phyloP scores from a whole-genome alignment of 768 basidiomycete species.

The Cytidiella melzeri region DNA sequence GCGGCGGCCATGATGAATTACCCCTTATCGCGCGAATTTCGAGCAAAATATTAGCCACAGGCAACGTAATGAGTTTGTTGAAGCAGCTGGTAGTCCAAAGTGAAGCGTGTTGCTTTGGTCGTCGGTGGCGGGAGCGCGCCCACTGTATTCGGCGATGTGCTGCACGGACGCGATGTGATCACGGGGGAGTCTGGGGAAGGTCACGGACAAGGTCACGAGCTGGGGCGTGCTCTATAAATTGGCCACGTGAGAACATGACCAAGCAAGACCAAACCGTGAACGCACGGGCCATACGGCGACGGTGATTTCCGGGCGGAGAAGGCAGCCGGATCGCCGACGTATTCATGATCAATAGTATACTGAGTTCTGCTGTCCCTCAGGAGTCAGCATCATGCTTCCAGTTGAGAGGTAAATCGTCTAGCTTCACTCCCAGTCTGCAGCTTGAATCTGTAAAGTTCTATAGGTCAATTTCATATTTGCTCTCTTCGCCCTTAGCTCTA shows the following conservation, averaged over 20 bases:
- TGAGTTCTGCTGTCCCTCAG: too few species aligned
- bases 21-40: constrained; percentile 13
- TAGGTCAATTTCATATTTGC: too few species aligned
- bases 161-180: constrained; percentile 28
- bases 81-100: neutral
- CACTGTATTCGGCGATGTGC: constrained; percentile 11
- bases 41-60: neutral
- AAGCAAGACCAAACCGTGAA: constrained; percentile 9
- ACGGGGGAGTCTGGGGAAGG: constrained; percentile 34
- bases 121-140: constrained; percentile 10
- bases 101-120: constrained; percentile 6
- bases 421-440: too few species aligned
- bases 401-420: too few species aligned
- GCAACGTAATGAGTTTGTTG: neutral
- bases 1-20: neutral
- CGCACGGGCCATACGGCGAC: neutral
- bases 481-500: too few species aligned
- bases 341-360: too few species aligned
- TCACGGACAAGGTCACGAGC: constrained; percentile 37
- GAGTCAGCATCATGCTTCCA: too few species aligned
- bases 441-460: too few species aligned
- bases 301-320: too few species aligned
- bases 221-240: constrained; percentile 8
- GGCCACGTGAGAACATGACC: constrained; percentile 9
- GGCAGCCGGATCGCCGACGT: too few species aligned